Conservation (phyloP, 164 flowering plant genomes). For the Liquidambar formosana region DNA sequence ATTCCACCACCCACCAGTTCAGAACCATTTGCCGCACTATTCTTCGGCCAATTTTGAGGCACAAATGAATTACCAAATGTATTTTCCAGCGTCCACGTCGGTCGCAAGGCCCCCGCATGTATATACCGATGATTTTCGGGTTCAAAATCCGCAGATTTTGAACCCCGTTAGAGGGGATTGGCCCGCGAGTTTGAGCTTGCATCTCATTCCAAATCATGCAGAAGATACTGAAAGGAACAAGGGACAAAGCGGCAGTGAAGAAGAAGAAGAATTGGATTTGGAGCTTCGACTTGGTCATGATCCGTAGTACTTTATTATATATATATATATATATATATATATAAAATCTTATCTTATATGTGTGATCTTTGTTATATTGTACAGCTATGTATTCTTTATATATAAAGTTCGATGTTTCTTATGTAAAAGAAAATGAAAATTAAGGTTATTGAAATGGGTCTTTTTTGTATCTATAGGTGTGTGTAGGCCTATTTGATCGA, state of each 20-base stretch:
- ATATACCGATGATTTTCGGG: constrained; percentile 1
- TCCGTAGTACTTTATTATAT: constrained; percentile 18
- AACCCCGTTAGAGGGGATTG: constrained; percentile 26
- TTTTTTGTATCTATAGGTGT: too few relatives aligned
- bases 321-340: not conserved
- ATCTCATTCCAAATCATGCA: constrained; percentile 14
- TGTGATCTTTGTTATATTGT: too few relatives aligned
- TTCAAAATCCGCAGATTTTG: constrained; percentile 10
- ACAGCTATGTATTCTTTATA: too few relatives aligned
- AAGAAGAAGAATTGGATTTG: constrained; percentile 43
- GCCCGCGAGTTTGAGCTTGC: constrained; percentile 22
- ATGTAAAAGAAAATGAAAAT: too few relatives aligned
- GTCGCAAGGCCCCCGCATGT: not conserved
- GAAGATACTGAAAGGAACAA: constrained; percentile 18
- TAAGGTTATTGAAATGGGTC: too few relatives aligned
- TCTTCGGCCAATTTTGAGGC: constrained; percentile 11
- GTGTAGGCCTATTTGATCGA: too few relatives aligned
- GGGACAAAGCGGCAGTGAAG: constrained; percentile 18
- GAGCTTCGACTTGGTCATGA: constrained; percentile 65
- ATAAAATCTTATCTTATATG: too few relatives aligned
- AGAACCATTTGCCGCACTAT: constrained; percentile 12
- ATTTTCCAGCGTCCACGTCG: constrained; percentile 24
- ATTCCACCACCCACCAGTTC: constrained; percentile 1
- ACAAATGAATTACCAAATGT: constrained; percentile 23
- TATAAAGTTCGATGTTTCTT: too few relatives aligned